Base-by-base conservation (phyloP, 2,329 filamentous ascomycete genomes). In the Ascochyta clinopodiicola region DNA sequence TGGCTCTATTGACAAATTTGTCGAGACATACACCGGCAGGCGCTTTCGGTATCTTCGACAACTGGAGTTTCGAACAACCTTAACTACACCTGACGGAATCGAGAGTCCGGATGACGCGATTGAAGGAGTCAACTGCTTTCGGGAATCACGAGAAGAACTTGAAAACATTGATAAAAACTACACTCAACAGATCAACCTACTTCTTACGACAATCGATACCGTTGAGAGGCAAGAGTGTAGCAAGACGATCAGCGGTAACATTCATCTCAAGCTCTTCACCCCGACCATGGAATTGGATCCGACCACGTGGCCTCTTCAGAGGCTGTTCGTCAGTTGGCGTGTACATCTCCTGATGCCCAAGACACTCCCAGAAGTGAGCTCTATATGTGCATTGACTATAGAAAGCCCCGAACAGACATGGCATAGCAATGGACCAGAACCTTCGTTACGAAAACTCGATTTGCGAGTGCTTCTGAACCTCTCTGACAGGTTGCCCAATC, bases 401-500 rank as follows among this genome's bases (percentile, higher is more conserved):
- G 13, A 27, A 21, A 43, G 6, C 13, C 31, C 38, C 3, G 8
- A 25, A 4, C 42, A 39, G 25, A 27, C 25, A 6, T 27, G 25
- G 25, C 36, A 43, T 29, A 38, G 6, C 8, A 21, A 9, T 3
- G 46, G 19, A 13, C 10, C 13, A 19, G 39, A 35, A 7, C 24
- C 25, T 12, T 27, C 44, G 25, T 10, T 39, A 9, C 34, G 44
- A 8, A 62, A 62, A 39, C 38, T 64, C 4, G 59, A 66, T 44
- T 44, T 42, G 12, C 59, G 61, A 6, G 38, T 63, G 10, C n/a
- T 62, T 19, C 43, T 66, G 12, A 57, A 62, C 37, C 37, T 59
- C 19, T 21, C 35, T n/a, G n/a, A 25, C 5, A 54, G 48, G 44
- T 47, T 57, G 25, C 59, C 52, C 6, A 54, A 55, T 42, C 31